These are phyloP conservation scores for Knoxdaviesia capensis DNA, from an alignment of 2,329 filamentous ascomycete genomes.

Conservation along the genomic window DNA sequence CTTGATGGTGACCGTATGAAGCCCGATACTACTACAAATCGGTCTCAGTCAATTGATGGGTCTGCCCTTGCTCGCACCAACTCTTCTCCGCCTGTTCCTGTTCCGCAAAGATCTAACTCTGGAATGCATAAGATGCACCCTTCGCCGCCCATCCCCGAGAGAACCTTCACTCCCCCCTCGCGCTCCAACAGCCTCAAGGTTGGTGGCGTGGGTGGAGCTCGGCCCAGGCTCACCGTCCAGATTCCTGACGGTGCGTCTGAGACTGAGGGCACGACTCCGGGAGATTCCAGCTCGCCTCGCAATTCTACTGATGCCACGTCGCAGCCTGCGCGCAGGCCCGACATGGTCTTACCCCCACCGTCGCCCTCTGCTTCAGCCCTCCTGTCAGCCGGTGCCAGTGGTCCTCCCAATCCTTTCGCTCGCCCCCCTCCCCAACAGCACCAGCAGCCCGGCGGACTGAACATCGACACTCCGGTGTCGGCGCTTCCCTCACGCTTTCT, in stretches of 20 bases:
- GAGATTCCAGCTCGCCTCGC: slow-evolving; percentile 45
- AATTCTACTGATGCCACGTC: slow-evolving; percentile 38
- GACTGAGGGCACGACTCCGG: slow-evolving; percentile 48
- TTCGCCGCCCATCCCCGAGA: slow-evolving; percentile 42
- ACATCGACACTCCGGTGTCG: slow-evolving; percentile 58
- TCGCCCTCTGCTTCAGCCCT: slow-evolving; percentile 76
- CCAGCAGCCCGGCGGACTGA: slow-evolving; percentile 11
- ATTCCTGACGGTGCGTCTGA: slow-evolving; percentile 87
- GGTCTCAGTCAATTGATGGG: slow-evolving; percentile 46
- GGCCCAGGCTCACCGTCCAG: slow-evolving; percentile 76
- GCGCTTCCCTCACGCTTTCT: slow-evolving; percentile 74
- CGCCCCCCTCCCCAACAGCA: slow-evolving; percentile 54
- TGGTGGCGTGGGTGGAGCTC: slow-evolving; percentile 45
- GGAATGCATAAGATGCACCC: slow-evolving; percentile 27
- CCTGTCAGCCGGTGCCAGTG: slow-evolving; percentile 75
- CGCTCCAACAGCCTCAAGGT: slow-evolving; percentile 58
- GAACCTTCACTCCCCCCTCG: slow-evolving; percentile 46
- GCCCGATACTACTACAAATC: slow-evolving; percentile 13
- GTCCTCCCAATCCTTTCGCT: slow-evolving; percentile 90
- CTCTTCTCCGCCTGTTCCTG: slow-evolving; percentile 29
- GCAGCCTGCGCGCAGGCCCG: slow-evolving; percentile 23
- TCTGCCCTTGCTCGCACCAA: slow-evolving; percentile 31
- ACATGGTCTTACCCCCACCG: slow-evolving; percentile 70
- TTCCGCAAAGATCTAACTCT: slow-evolving; percentile 27
- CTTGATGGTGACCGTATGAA: slow-evolving; percentile 12